Conservation (phyloP, 2,329 filamentous ascomycete genomes). For the Cordyceps tenuipes region DNA sequence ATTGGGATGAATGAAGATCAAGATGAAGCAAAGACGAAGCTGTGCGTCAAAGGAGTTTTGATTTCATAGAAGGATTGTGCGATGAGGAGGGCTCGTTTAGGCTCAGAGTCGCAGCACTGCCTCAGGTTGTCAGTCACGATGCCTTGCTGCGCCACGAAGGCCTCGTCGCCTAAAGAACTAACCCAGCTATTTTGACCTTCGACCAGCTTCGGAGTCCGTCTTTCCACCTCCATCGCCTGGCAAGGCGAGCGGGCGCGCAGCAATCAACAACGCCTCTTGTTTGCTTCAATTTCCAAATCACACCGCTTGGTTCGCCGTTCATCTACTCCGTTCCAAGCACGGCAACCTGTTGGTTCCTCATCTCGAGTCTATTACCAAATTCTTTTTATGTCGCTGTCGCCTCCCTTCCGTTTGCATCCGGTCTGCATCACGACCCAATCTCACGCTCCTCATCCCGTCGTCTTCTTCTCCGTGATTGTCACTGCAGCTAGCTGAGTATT, state of each 20-base stretch:
- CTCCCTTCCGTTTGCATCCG: not conserved
- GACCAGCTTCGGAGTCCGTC: not conserved
- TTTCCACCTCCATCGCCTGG: too few species aligned
- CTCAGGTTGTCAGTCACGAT: not conserved
- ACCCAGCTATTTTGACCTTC: not conserved
- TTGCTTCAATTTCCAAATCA: not conserved
- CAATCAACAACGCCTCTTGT: not conserved
- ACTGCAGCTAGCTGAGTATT: conserved; percentile 1
- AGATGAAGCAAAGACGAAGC: not conserved
- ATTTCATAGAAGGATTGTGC: not conserved
- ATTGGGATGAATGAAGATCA: not conserved
- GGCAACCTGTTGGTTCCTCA: too few species aligned
- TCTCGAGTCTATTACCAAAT: not conserved
- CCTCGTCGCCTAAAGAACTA: not conserved
- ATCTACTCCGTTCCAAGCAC: not conserved
- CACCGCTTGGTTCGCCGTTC: not conserved
- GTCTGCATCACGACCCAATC: not conserved
- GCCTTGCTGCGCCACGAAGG: not conserved
- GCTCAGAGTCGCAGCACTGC: not conserved
- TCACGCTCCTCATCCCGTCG: not conserved
- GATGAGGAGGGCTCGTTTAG: not conserved
- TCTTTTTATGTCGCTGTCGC: not conserved
- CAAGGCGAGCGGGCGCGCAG: not conserved
- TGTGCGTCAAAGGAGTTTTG: not conserved
- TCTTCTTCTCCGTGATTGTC: not conserved